Evolutionary conservation across 176 grass and related monocot species (phyloP), one percentile per base, ranked within the genome.

Genomic region (Lolium rigidum): DNA sequence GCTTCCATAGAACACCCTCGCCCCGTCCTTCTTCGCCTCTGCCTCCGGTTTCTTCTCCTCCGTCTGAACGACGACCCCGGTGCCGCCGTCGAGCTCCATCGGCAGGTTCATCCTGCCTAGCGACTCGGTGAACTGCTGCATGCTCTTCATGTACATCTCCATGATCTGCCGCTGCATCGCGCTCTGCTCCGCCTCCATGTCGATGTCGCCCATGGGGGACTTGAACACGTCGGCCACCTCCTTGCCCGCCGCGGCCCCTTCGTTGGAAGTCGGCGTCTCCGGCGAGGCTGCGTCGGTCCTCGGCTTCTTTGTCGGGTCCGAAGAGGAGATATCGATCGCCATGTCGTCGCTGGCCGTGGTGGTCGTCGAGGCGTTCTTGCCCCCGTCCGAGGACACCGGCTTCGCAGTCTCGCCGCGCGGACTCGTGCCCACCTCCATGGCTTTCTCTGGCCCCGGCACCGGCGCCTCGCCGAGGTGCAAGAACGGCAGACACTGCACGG

Each of bases 161-260:
- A 98, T 88, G 83, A 98, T 98, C 87, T 95, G 95, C 26, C 92
- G 86, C 92, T 98, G 95, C 93, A 95, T 98, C 66, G 84, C 91
- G 83, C 72, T 90, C 74, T 93, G 91, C 87, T 98, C 91, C 24
- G 88, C 88, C 60, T 88, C 89, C 68, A 93, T 73, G 76, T 92
- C 88, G 20, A 90, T 85, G 72, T 80, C 83, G 10, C 85, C 87
- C 71, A 86, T 74, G 44, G 95, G 93, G n/a, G 85, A 89, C 61
- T 82, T 65, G 76, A 95, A 93, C 58, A 85, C 83, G 71, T 62
- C 16, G 24, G 13, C 85, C 82, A 86, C 84, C 55, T 84, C 78
- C 70, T 87, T 72, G 18, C 20, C 82, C 17, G 16, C n/a, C 3
- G 15, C 25, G 2, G 38, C 37, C 15, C 49, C 81, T 39, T 39